Evolutionary conservation across 768 basidiomycete species (phyloP).

Genomic region (Boletus sensibilis): DNA sequence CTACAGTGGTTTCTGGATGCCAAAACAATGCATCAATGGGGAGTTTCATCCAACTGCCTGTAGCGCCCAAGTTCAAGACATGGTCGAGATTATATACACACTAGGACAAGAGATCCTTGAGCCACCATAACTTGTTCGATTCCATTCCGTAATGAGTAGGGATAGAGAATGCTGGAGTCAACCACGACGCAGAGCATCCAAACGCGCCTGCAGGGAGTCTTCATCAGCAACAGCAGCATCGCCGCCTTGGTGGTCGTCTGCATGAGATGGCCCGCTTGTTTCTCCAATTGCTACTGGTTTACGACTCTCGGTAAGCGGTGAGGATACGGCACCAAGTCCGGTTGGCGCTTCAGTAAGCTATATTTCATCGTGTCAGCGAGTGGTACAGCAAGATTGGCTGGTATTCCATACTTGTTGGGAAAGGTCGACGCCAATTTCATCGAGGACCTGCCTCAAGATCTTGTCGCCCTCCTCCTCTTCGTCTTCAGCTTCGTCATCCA

Average conservation of each 20-base stretch:
- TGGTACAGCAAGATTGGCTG: background rate
- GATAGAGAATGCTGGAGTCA: slow-evolving; percentile 30
- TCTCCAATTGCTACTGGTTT: slow-evolving; percentile 88
- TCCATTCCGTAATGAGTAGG: slow-evolving; percentile 9
- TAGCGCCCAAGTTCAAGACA: background rate
- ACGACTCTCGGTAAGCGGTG: slow-evolving; percentile 59
- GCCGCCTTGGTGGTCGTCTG: slow-evolving; percentile 38
- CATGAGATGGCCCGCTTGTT: slow-evolving; percentile 33
- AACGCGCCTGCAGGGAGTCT: slow-evolving; percentile 88
- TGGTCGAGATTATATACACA: background rate
- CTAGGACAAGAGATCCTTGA: background rate
- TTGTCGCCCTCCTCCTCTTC: slow-evolving; percentile 96
- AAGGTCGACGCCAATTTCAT: slow-evolving; percentile 92
- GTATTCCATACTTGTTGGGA: slow-evolving; percentile 67
- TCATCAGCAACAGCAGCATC: slow-evolving; percentile 65
- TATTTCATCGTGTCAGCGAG: slow-evolving; percentile 10
- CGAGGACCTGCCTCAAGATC: slow-evolving; percentile 92
- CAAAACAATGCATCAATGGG: background rate
- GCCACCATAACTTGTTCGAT: slow-evolving; percentile 4
- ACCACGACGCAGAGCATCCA: slow-evolving; percentile 84
- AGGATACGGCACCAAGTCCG: slow-evolving; percentile 59
- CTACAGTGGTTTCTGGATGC: too few relatives aligned
- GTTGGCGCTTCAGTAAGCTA: slow-evolving; percentile 86
- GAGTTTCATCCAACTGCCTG: background rate
- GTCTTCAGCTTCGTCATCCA: slow-evolving; percentile 89